phyloP scores from a whole-genome alignment of 164 flowering plant genomes.

The Saururus chinensis region DNA sequence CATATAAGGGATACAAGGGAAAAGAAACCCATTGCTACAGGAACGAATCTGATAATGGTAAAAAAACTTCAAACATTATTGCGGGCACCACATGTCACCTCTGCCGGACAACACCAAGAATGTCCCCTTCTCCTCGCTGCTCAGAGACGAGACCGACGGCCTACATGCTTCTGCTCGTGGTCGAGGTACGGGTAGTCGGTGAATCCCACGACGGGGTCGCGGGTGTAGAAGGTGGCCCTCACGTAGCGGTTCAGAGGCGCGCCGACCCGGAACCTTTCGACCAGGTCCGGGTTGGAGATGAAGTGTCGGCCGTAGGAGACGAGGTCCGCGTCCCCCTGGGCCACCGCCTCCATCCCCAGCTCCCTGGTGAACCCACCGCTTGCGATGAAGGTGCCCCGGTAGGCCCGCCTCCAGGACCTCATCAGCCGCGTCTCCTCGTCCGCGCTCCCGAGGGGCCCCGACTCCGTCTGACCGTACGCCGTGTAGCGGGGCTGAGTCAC shows the following conservation, averaged over 20 bases:
- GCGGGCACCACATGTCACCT: too few species aligned
- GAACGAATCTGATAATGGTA: too few species aligned
- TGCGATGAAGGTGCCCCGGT: slow-evolving; percentile 22
- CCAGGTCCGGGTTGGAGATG: slow-evolving; percentile 36
- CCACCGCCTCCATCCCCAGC: slow-evolving; percentile 23
- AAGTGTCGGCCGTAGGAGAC: slow-evolving; percentile 30
- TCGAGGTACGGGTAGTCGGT: slow-evolving; percentile 35
- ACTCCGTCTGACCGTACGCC: slow-evolving; percentile 23
- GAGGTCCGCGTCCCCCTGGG: slow-evolving; percentile 29
- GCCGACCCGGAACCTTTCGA: slow-evolving; percentile 17
- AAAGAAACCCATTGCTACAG: too few species aligned
- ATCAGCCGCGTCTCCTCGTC: slow-evolving; percentile 15
- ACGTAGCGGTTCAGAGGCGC: slow-evolving; percentile 25
- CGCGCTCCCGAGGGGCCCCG: slow-evolving; percentile 12
- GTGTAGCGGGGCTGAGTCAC: slow-evolving; percentile 30
- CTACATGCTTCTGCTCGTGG: background rate
- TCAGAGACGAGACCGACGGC: slow-evolving; percentile 2
- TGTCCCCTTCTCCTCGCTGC: background rate
- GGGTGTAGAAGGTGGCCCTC: slow-evolving; percentile 27
- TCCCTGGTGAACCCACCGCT: slow-evolving; percentile 40
- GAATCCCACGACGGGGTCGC: slow-evolving; percentile 30
- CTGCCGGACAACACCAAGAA: too few species aligned
- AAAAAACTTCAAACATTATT: too few species aligned
- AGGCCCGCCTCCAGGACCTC: slow-evolving; percentile 16
- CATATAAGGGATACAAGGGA: too few species aligned